phyloP scores from a whole-genome alignment of 2,329 filamentous ascomycete species.

The Fusarium neocosmosporiellum region DNA sequence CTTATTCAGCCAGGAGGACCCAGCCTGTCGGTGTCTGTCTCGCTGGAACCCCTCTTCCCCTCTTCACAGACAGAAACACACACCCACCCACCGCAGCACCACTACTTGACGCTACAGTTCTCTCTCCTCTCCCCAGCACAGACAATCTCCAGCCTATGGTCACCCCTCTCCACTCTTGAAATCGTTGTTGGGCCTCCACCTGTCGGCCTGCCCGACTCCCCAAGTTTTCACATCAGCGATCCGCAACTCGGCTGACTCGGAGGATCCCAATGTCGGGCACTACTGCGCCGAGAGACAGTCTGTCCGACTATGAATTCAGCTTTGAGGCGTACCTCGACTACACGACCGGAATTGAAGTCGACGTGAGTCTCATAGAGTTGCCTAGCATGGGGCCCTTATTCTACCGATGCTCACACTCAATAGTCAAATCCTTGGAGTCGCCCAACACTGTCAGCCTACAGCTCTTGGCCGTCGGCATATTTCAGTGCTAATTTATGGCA shows the following conservation, averaged over 20 bases:
- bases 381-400: background rate
- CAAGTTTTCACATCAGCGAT: background rate
- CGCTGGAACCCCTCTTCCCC: background rate
- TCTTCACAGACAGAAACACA: background rate
- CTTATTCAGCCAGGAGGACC: background rate
- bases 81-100: background rate
- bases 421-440: conserved; percentile 11
- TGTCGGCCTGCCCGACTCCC: background rate
- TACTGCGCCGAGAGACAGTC: conserved; percentile 1
- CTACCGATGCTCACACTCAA: background rate
- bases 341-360: conserved; percentile 6
- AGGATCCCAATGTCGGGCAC: background rate
- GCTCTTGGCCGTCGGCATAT: background rate
- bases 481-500: background rate
- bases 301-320: conserved; percentile 16
- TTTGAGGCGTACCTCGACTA: conserved; percentile 18
- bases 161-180: conserved; percentile 5
- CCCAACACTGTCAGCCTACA: background rate
- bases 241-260: background rate
- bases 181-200: background rate
- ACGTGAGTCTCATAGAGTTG: conserved; percentile 3
- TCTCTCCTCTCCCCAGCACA: background rate
- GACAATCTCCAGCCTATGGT: background rate
- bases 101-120: background rate
- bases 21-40: conserved; percentile 1